Evolutionary conservation across 306 rosid species (phyloP), one percentile per base, ranked within the genome.

Genomic region (Quercus robur): DNA sequence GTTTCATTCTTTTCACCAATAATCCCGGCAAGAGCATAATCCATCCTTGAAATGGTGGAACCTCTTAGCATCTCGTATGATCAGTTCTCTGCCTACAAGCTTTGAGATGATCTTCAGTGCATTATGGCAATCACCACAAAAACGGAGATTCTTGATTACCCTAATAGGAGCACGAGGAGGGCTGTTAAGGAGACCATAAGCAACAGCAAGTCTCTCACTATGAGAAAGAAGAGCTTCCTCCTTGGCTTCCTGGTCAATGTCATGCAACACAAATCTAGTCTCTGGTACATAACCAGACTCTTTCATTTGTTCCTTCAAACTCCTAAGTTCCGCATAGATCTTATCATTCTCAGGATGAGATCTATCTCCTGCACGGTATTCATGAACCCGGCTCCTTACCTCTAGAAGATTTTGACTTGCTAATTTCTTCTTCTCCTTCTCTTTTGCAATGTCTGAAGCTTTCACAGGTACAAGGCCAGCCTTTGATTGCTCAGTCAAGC

Each of bases 211-310:
- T 79, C 94, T 91, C 89, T 93, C 97, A 75, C 97, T 93, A 68
- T 93, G 97, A 64, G 87, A 75, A 78, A 93, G 94, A 80, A 89
- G 88, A 26, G 94, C 97, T 54, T 93, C 97, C 77, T 91, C 90
- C 82, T 93, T 93, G 85, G 94, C 78, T 81, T 93, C 97, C 77
- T 87, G 93, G 80, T 93, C 97, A 58, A 93, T 87, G 82, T 93
- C 97, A 86, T 93, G 97, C 73, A 93, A 79, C 77, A 49, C 54
- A 49, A 49, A 49, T 49, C 54, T 12, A 49, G 54, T 49, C 15
- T 49, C 54, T 10, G 54, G 54, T 74, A 88, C 81, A 83, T 91
- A 93, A 80, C 97, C 97, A 83, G 88, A 85, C 90, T 91, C 97
- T 86, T 88, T 91, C 97, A 92, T 92, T 78, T 87, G 94, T 74